A percentile compares a stretch with the other conserved stretches of the same genome.
Conservation (phyloP, 352 stramenopile species). For the Phytophthora sojae region DNA sequence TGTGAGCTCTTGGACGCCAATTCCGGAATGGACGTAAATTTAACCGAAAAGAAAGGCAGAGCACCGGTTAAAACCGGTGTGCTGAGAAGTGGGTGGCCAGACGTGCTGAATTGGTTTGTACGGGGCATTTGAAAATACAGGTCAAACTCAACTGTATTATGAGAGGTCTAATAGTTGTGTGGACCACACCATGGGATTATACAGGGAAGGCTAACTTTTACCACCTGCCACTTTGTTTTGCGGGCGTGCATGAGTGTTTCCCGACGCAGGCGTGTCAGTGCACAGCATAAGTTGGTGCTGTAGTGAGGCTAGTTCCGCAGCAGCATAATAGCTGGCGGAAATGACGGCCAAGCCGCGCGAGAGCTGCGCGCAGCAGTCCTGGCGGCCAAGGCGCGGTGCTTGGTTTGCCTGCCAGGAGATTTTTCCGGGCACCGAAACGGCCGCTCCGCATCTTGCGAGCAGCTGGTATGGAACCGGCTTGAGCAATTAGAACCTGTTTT, state of each 20-base stretch:
- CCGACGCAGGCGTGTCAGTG: background rate
- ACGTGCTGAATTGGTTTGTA: background rate
- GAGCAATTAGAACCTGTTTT: background rate
- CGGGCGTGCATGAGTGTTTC: background rate
- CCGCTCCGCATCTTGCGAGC: constrained; percentile 5
- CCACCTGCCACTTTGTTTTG: too few species aligned
- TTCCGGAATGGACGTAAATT: constrained; percentile 40
- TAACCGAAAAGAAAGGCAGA: background rate
- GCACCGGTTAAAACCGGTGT: constrained; percentile 9
- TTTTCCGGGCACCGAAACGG: constrained; percentile 23
- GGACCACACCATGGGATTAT: background rate
- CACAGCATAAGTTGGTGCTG: too few species aligned
- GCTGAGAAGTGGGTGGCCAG: constrained; percentile 31
- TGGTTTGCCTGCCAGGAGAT: constrained; percentile 11
- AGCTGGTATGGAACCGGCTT: background rate
- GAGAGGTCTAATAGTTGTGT: background rate
- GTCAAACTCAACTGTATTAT: too few species aligned
- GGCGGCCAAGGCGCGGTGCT: background rate
- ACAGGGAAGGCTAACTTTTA: background rate
- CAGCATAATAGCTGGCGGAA: too few species aligned
- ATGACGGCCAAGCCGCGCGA: too few species aligned
- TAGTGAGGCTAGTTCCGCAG: too few species aligned
- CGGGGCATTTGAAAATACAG: background rate
- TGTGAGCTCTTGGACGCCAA: constrained; percentile 37
- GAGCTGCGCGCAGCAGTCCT: too few species aligned